Conservation (phyloP, 73 alveolate genomes). For the Symbiodinium pilosum region DNA sequence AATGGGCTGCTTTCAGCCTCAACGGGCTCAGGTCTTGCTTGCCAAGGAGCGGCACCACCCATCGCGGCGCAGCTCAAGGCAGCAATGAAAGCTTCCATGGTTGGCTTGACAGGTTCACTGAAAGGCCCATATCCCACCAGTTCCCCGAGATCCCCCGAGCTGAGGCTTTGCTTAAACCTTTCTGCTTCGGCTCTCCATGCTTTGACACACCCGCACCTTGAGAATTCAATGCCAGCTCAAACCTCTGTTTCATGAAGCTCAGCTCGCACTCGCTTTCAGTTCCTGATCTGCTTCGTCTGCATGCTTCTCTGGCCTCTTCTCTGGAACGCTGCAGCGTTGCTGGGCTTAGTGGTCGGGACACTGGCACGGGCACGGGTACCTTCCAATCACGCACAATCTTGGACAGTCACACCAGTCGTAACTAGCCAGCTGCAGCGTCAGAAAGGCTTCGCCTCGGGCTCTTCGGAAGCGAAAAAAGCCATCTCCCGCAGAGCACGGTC, state of each 20-base stretch:
- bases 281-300: not conserved
- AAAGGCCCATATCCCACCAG: not conserved
- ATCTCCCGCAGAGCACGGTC: conserved; percentile 28
- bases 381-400: too few relatives aligned
- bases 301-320: conserved; percentile 21
- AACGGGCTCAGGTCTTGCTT: too few relatives aligned
- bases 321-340: conserved; percentile 48
- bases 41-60: not conserved
- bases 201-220: too few relatives aligned
- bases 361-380: conserved; percentile 74
- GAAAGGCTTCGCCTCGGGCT: not conserved
- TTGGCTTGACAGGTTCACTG: not conserved
- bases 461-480: conserved; percentile 10
- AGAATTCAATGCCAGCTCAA: too few relatives aligned
- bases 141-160: not conserved
- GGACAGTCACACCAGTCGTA: too few relatives aligned
- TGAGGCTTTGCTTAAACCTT: too few relatives aligned
- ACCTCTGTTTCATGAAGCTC: too few relatives aligned
- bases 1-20: not conserved
- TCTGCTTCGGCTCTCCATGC: too few relatives aligned
- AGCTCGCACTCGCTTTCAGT: too few relatives aligned
- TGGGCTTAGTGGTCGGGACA: conserved; percentile 62
- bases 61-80: not conserved
- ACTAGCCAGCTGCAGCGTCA: too few relatives aligned
- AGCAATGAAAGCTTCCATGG: not conserved